Conservation (phyloP, 1,139 yeast genomes). For the Yarrowia galli region DNA sequence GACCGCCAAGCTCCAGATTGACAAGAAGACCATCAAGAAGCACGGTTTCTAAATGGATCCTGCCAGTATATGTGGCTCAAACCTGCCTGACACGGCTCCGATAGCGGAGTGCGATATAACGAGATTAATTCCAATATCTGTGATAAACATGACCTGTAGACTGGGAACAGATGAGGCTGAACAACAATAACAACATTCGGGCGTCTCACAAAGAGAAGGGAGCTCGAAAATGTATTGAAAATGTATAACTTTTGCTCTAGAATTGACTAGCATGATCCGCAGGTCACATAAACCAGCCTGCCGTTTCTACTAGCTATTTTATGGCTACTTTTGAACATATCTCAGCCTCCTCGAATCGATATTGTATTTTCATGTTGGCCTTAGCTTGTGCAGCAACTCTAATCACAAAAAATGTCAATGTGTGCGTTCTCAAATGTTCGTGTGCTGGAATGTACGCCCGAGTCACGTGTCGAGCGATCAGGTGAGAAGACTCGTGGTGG, state of each 20-base stretch:
- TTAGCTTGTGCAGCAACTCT: neutral
- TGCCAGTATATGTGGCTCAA: conserved; percentile 37
- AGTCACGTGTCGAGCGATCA: conserved; percentile 2
- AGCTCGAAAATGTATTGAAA: neutral
- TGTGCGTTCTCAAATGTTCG: neutral
- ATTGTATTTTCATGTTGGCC: conserved; percentile 27
- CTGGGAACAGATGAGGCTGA: neutral
- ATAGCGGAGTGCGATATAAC: conserved; percentile 35
- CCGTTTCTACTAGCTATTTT: neutral
- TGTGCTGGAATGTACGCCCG: neutral
- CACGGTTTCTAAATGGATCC: conserved; percentile 79
- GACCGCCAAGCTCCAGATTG: conserved; percentile 83
- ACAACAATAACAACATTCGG: neutral
- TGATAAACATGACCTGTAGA: conserved; percentile 11
- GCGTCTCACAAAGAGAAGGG: neutral
- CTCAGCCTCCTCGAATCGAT: neutral
- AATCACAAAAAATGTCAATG: conserved; percentile 5
- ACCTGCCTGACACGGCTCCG: conserved; percentile 13
- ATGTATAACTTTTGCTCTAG: conserved; percentile 16
- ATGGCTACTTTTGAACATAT: conserved; percentile 26
- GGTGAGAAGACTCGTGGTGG: too few species aligned
- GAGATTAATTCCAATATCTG: conserved; percentile 38
- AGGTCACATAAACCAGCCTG: neutral
- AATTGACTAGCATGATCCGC: neutral
- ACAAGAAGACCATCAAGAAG: conserved; percentile 95